Conservation (phyloP, 306 rosid species). For the Malus orientalis region DNA sequence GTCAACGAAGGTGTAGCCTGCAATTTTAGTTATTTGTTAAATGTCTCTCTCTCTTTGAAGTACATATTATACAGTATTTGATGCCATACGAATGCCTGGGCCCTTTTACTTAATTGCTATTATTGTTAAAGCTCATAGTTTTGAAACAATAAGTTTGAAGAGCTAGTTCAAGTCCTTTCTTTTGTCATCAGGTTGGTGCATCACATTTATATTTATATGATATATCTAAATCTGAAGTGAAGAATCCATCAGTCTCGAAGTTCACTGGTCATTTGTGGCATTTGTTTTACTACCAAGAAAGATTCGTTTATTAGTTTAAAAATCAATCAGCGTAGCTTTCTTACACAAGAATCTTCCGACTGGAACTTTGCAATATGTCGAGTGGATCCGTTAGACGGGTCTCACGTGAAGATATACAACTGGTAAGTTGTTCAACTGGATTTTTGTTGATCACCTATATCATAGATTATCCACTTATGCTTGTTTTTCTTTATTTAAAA, state of each 20-base stretch:
- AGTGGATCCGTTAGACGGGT: conserved; percentile 71
- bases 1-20: neutral
- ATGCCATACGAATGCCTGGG: neutral
- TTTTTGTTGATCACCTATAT: conserved; percentile 3
- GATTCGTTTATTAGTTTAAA: neutral
- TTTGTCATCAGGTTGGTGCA: conserved; percentile 2
- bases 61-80: neutral
- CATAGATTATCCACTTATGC: neutral
- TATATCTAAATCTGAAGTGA: conserved; percentile 2
- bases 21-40: neutral
- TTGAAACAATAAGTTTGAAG: neutral
- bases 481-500: neutral
- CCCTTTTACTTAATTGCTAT: neutral
- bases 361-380: conserved; percentile 43
- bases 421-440: conserved; percentile 43
- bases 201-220: neutral
- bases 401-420: conserved; percentile 76
- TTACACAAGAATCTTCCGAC: neutral
- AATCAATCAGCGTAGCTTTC: neutral
- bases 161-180: neutral
- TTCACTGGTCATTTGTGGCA: neutral
- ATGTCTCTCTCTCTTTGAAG: neutral
- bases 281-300: neutral
- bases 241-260: neutral
- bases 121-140: neutral